Evolutionary conservation across 306 rosid genomes (phyloP), one percentile per base, ranked within the genome.

Genomic region (Astragalus membranaceus): DNA sequence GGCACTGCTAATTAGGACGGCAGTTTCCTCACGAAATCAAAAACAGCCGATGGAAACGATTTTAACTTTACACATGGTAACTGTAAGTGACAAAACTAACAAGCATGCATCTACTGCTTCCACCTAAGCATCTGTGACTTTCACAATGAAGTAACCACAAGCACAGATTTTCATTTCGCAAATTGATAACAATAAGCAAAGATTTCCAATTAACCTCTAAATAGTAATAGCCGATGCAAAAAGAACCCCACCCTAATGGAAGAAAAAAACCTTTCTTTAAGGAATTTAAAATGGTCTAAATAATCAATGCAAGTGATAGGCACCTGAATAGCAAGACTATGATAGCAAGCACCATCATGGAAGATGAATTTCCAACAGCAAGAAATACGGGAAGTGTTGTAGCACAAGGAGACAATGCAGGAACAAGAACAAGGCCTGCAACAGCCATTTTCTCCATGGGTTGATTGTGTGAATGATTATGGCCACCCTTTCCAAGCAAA

Each of bases 401-500:
- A 53, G 98, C 98, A 75, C 98, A 89, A 61, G 98, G 98, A 61
- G 98, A 92, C 79, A 89, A 73, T 36, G 98, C 98, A 20, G 98
- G 98, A 77, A 92, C 96, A 36, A 89, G 96, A 50, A 92, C 88
- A 51, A 92, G 98, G 4, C 98, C 98, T 8, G 98, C 98, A 62
- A 92, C 96, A 5, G 98, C 98, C 98, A 92, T 92, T 77, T 83
- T 89, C 82, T 92, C 98, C 98, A 92, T 84, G 41, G 98, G 98
- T 72, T 92, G 92, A 86, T 89, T 87, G 72, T 92, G 98, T 14
- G 95, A 79, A 83, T 92, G 96, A 68, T 84, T 86, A 80, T 92
- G 98, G 72, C 98, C 83, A 8, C 96, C 98, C 81, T 84, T 92
- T 63, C 98, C 98, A 41, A 52, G 15, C 51, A 92, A 73, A 72